Base-by-base conservation (phyloP, 495 filamentous ascomycete species). In the Penicillium ochrochloron region DNA sequence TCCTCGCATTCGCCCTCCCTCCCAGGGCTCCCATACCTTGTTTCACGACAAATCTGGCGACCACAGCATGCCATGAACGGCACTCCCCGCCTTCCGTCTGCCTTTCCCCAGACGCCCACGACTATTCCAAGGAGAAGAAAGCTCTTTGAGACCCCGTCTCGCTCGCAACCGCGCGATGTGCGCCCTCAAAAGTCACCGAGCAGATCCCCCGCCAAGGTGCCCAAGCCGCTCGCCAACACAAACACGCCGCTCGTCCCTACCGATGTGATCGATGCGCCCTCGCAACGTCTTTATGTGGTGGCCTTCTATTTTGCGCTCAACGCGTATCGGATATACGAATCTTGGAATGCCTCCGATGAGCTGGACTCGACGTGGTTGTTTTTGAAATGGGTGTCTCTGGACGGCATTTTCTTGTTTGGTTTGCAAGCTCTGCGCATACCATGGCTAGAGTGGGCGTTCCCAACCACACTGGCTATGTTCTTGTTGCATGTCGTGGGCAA, bases 401-500 rank as follows among this genome's bases (percentile, higher is more conserved):
- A 98, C 77, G 85, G 86, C 21, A 73, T 90, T 33, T 97, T 93
- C 76, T 83, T 97, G 60, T 97, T 93, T 72, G 89, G 89, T 5
- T 72, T 97, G 23, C 94, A 96, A 34, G 85, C 86, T 46, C 71
- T 98, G 63, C 86, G 90, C 71, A 96, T 99, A 81, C 95, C 95
- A 61, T 97, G 95, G 95, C 83, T 99, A 42, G 91, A 97, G 82
- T 92, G 93, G 83, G 90, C 89, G 2, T 87, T 90, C 61, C 80
- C 86, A 15, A 90, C 89, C 1, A 89, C 90, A 14, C 78, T 88
- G 31, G 75, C 80, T 2, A 71, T 90, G 17, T 93, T 92, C 70
- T 67, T 91, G 11, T 53, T 83, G 3, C 92, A 96, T 73, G 82
- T 88, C 2, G 69, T 90, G 10, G 75, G 90, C 23, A 92, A 97